phyloP scores from a whole-genome alignment of 306 rosid species.

The Lathyrus sativus region DNA sequence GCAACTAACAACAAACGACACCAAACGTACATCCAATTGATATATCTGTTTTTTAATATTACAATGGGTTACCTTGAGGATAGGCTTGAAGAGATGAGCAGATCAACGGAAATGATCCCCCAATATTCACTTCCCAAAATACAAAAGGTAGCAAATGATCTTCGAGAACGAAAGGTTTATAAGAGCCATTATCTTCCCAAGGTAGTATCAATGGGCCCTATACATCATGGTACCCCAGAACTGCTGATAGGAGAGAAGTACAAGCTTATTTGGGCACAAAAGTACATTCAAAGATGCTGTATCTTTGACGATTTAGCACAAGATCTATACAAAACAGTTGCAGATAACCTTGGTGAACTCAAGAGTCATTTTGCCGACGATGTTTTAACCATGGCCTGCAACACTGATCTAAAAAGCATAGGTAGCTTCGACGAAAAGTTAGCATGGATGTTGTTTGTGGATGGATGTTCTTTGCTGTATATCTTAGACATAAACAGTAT shows the following conservation, averaged over 20 bases:
- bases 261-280: not conserved
- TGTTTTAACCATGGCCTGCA: not conserved
- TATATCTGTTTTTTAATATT: too few species aligned
- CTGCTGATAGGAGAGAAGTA: not conserved
- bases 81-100: too few species aligned
- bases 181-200: not conserved
- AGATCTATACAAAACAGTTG: not conserved
- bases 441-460: not conserved
- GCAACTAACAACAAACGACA: too few species aligned
- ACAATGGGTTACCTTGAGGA: too few species aligned
- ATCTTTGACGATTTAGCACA: accelerated
- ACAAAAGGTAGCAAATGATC: not conserved
- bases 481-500: not conserved
- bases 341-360: not conserved
- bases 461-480: not conserved
- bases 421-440: not conserved
- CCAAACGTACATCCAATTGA: too few species aligned
- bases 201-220: not conserved
- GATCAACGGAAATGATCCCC: not conserved
- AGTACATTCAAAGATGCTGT: not conserved
- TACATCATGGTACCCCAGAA: not conserved
- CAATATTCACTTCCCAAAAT: not conserved
- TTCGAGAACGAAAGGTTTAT: not conserved
- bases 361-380: not conserved
- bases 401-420: not conserved